Base-by-base conservation (phyloP, 768 basidiomycete genomes). In the Pisolithus orientalis region DNA sequence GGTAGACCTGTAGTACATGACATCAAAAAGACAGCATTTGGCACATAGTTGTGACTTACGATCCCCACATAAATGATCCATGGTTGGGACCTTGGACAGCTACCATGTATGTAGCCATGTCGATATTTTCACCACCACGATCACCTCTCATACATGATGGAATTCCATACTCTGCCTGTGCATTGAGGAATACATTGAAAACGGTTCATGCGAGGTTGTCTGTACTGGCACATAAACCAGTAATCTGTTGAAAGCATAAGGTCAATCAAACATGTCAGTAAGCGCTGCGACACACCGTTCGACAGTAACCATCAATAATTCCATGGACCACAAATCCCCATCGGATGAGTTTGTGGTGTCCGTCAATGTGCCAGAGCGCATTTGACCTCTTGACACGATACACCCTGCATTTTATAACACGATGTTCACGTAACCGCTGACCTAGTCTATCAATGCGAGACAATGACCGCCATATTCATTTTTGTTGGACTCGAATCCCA, bases 131-230 rank as follows among this genome's bases (percentile, higher is more conserved):
- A 11, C 63, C 60, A 10, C 65, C 66, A 14, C 47, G 44, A 45
- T 71, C 66, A 1, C 69, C 65, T 38, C 52, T 29, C 6, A 71
- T 57, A 1, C 51, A 39, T 17, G 51, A 71, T 0, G 65, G 68
- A 0, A 45, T 44, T 5, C 61, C 61, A 44, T 54, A 67, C 14
- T 10, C 16, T 2, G 14, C 2, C 4, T 54, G 42, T 0, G 61
- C 61, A 13, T 29, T 9, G 0, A 59, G 29, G 44, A 71, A 71
- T 8, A 65, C 37, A 5, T 56, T 8, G 0, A 67, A 45, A 1
- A 71, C 65, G 0, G 57, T 71, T 16, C 5, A 8, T 13, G 66
- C 59, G 4, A 27, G n/a, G 44, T 72, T 72, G 46, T 72, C 50
- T 7, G 28, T 54, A 25, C 53, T 66, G 0, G 65, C 65, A 28